phyloP scores from a whole-genome alignment of 2,329 filamentous ascomycete genomes.

The Dendryphion nanum region DNA sequence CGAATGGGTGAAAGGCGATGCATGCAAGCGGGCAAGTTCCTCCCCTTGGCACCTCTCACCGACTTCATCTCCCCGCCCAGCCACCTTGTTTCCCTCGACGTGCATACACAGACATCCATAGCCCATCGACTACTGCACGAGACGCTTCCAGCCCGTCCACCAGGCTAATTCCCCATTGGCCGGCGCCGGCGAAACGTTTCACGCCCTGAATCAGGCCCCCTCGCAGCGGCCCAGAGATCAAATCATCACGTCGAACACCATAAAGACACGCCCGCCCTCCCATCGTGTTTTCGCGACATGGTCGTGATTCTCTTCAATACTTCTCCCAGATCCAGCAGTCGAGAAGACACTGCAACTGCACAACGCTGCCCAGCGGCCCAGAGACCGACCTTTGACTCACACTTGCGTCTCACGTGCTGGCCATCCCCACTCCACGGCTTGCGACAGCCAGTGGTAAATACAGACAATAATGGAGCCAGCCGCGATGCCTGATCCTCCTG shows the following conservation, averaged over 20 bases:
- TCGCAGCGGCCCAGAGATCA: conserved; percentile 22
- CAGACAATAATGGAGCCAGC: conserved; percentile 11
- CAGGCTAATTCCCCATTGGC: conserved; percentile 20
- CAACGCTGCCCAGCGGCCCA: conserved; percentile 7
- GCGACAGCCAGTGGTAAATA: conserved; percentile 29
- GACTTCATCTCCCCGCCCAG: conserved; percentile 20
- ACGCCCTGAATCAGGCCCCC: conserved; percentile 25
- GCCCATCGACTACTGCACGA: conserved; percentile 30
- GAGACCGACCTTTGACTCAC: conserved; percentile 42
- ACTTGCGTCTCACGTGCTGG: conserved; percentile 40
- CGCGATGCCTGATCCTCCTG: conserved; percentile 32
- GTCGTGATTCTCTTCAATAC: conserved; percentile 40
- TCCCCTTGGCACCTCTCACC: conserved; percentile 14
- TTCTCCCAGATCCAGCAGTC: conserved; percentile 25
- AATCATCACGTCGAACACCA: conserved; percentile 40
- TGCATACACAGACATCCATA: not conserved
- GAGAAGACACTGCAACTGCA: conserved; percentile 19
- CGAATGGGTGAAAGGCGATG: not conserved
- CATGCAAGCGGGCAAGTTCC: conserved; percentile 5
- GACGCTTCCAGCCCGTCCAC: conserved; percentile 17
- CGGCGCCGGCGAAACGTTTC: conserved; percentile 29
- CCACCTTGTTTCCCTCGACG: conserved; percentile 16
- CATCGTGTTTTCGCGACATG: conserved; percentile 39
- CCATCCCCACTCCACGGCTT: conserved; percentile 17
- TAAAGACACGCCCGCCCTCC: conserved; percentile 31